Conservation (phyloP, 345 rosid genomes). For the Psidium guajava region DNA sequence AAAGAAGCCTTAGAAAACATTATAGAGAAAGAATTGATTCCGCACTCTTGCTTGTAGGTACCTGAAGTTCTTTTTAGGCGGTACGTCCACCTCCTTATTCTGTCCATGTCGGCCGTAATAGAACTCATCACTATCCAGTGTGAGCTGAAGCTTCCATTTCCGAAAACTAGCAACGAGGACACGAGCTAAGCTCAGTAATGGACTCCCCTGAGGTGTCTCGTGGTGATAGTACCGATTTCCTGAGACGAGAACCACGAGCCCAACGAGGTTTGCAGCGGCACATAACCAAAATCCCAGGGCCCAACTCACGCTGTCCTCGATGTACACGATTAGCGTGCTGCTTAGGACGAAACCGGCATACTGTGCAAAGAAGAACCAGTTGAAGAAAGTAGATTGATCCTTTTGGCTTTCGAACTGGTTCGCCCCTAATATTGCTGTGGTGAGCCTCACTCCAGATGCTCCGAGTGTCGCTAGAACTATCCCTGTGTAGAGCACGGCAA, state of each 20-base stretch:
- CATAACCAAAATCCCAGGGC: conserved; percentile 35
- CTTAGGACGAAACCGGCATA: conserved; percentile 9
- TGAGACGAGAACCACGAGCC: conserved; percentile 12
- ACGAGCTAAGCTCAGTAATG: conserved; percentile 22
- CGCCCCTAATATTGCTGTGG: conserved; percentile 27
- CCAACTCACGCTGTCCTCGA: conserved; percentile 43
- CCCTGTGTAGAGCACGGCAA: conserved; percentile 26
- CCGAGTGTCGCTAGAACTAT: conserved; percentile 21
- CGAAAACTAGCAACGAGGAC: conserved; percentile 27
- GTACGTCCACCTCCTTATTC: neutral
- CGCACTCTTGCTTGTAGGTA: neutral
- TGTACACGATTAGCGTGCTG: conserved; percentile 21
- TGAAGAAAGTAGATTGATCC: conserved; percentile 33
- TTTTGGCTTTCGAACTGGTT: conserved; percentile 27
- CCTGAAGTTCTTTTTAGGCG: conserved; percentile 25
- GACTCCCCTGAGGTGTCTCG: conserved; percentile 34
- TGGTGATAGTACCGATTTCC: conserved; percentile 27
- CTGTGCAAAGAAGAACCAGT: conserved; percentile 27
- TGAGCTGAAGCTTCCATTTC: conserved; percentile 20
- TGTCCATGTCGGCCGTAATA: neutral
- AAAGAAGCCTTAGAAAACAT: neutral
- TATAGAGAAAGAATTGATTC: neutral
- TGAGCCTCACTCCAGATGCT: conserved; percentile 24
- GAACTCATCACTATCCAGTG: conserved; percentile 23
- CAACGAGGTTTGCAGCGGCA: conserved; percentile 11